phyloP scores from a whole-genome alignment of 1,284 basidiomycete genomes.

The Anthracocystis setariae region DNA sequence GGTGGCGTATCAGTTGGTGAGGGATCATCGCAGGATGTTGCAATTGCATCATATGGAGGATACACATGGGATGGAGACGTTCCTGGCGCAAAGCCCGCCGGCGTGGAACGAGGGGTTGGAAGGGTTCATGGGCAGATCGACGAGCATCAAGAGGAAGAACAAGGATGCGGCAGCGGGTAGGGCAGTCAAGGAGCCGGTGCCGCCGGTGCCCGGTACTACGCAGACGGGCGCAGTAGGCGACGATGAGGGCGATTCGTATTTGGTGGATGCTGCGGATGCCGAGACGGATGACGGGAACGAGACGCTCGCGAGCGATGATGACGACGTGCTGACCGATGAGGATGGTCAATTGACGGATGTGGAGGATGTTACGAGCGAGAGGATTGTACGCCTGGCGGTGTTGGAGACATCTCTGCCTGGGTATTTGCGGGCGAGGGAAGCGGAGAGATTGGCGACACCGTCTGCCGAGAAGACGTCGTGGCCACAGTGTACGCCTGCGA shows the following conservation, averaged over 20 bases:
- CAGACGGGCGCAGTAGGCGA: conserved; percentile 8
- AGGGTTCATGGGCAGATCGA: conserved; percentile 49
- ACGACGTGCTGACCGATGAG: conserved; percentile 53
- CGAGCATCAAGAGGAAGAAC: conserved; percentile 49
- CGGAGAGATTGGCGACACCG: conserved; percentile 36
- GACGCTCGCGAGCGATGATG: conserved; percentile 53
- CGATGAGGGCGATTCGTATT: conserved; percentile 29
- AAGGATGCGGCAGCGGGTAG: conserved; percentile 16
- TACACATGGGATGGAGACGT: conserved; percentile 69
- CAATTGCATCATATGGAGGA: conserved; percentile 72
- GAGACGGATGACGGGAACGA: conserved; percentile 58
- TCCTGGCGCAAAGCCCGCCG: conserved; percentile 71
- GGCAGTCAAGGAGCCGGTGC: conserved; percentile 19
- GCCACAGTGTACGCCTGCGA: conserved; percentile 38
- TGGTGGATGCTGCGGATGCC: conserved; percentile 43
- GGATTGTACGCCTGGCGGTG: conserved; percentile 45
- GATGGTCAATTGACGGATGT: conserved; percentile 46
- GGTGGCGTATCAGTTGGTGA: conserved; percentile 91
- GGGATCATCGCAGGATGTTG: conserved; percentile 87
- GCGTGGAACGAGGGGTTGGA: conserved; percentile 71
- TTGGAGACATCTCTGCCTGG: conserved; percentile 57
- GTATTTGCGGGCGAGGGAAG: conserved; percentile 32
- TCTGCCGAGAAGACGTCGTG: conserved; percentile 41
- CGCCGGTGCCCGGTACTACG: conserved; percentile 19
- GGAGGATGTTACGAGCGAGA: conserved; percentile 46